Percentiles rank a stretch among this genome's conserved stretches.
phyloP scores from a whole-genome alignment of 306 rosid species.

The Gillenia trifoliata region DNA sequence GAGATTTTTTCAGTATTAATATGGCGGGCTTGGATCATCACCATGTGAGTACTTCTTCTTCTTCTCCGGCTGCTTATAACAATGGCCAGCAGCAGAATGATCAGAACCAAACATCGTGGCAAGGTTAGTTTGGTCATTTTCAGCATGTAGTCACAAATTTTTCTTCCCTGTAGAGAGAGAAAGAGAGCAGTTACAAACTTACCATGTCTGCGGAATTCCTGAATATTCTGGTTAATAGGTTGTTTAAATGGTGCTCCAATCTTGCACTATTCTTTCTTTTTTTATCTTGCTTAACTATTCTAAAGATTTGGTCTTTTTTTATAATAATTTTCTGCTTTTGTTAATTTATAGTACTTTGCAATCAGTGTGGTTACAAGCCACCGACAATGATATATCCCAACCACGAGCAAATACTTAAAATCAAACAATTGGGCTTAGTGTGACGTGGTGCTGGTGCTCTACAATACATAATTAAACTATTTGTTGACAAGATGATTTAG shows the following conservation, averaged over 20 bases:
- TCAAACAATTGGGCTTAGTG: not conserved
- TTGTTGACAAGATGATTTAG: no score
- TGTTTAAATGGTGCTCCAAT: slow-evolving; percentile 4
- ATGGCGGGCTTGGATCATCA: slow-evolving; percentile 38
- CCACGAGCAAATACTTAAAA: not conserved
- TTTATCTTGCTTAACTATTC: not conserved
- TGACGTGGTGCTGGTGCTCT: not conserved
- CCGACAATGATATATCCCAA: not conserved
- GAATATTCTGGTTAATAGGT: slow-evolving; percentile 1
- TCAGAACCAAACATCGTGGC: slow-evolving; percentile 51
- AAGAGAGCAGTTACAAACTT: not conserved
- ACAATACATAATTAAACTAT: no score
- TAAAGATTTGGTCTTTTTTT: not conserved
- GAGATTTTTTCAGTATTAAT: slow-evolving; percentile 34
- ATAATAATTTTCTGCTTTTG: slow-evolving; percentile 1
- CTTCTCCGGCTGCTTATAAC: not conserved
- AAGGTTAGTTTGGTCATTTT: slow-evolving; percentile 18
- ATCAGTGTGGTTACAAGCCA: not conserved
- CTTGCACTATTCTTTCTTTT: not conserved
- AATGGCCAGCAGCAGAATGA: slow-evolving; percentile 31
- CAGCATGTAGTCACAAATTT: not conserved
- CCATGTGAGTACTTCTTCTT: slow-evolving; percentile 28
- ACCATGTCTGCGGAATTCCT: not conserved
- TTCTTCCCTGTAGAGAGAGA: not conserved
- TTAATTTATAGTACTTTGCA: not conserved